Conservation (phyloP, 768 basidiomycete species). For the Lentinula edodes region DNA sequence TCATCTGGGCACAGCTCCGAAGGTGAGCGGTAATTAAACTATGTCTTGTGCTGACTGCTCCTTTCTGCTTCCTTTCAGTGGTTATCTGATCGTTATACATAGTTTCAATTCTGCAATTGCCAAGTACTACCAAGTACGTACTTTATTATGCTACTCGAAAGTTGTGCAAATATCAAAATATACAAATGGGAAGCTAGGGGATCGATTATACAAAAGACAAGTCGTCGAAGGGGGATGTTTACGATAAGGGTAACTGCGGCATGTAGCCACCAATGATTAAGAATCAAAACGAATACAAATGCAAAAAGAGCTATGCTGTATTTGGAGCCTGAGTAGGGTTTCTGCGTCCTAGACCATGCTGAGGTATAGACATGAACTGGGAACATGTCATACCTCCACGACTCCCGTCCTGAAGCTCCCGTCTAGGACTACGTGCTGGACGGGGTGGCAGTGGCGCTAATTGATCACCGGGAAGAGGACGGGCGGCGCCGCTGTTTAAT, state of each 20-base stretch:
- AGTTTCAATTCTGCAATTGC: neutral
- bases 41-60: too few relatives aligned
- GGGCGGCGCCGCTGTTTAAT: slow-evolving; percentile 29
- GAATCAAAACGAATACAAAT: neutral
- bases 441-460: neutral
- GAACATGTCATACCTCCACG: neutral
- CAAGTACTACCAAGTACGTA: neutral
- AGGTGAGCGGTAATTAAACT: too few relatives aligned
- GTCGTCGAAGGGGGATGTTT: too few relatives aligned
- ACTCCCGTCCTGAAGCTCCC: neutral
- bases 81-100: neutral
- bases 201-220: neutral
- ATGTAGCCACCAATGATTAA: neutral
- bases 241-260: too few relatives aligned
- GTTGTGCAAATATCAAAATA: neutral
- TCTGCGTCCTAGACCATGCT: neutral
- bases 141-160: neutral
- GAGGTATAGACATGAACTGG: neutral
- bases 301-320: neutral
- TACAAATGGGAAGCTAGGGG: neutral
- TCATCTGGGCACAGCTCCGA: too few relatives aligned
- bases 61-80: too few relatives aligned
- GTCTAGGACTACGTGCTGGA: neutral
- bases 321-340: neutral
- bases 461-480: slow-evolving; percentile 13